A percentile compares a stretch with the other conserved stretches of the same genome.
These are phyloP conservation scores for Penicillium frequentans DNA, from an alignment of 2,329 filamentous ascomycete genomes.

Conservation along the genomic window DNA sequence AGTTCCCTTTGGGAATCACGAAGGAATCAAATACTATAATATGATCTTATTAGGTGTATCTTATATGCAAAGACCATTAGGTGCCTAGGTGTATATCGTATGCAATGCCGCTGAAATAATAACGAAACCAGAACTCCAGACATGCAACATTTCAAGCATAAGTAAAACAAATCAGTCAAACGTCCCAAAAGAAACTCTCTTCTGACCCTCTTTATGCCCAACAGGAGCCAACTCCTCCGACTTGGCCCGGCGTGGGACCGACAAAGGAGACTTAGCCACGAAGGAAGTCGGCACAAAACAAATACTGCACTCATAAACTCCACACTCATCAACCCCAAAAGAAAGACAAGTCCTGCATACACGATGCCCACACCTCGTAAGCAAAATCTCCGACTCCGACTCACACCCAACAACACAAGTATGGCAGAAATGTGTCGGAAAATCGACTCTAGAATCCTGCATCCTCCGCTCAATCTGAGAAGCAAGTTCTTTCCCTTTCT, in stretches of 20 bases:
- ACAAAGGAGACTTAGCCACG: constrained; percentile 12
- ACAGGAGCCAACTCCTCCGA: constrained; percentile 2
- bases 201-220: not conserved
- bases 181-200: not conserved
- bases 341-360: constrained; percentile 22
- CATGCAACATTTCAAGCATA: too few relatives aligned
- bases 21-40: not conserved
- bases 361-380: constrained; percentile 23
- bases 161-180: not conserved
- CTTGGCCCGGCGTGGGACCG: not conserved
- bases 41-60: not conserved
- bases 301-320: constrained; percentile 22
- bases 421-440: constrained; percentile 26
- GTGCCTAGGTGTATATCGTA: not conserved
- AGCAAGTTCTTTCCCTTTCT: constrained; percentile 26
- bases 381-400: constrained; percentile 14
- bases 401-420: constrained; percentile 20
- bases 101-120: not conserved
- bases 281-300: constrained; percentile 18
- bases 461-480: constrained; percentile 24
- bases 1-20: not conserved
- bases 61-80: too few relatives aligned
- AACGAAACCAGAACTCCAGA: not conserved
- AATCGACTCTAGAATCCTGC: constrained; percentile 5
- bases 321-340: constrained; percentile 12